Evolutionary conservation across 306 rosid genomes (phyloP), one percentile per base, ranked within the genome.

Genomic region (Vicia villosa): DNA sequence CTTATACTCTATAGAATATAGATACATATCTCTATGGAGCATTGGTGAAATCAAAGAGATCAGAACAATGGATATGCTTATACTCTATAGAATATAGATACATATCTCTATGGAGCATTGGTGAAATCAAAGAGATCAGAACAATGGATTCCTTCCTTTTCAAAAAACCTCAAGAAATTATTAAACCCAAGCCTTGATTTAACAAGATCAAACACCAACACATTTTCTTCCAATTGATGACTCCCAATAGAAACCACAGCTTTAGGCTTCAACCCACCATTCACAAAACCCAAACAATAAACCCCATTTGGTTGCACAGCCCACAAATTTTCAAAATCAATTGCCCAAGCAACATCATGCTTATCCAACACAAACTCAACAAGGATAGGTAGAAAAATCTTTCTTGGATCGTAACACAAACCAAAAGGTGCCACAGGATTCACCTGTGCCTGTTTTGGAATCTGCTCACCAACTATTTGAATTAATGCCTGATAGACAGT

Each of bases 151-250:
- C 81, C 38, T 34, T 34, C 8, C 10, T 34, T 32, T 4, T 32
- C 74, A 5, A 7, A 78, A 0, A 63, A 7, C 43, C 26, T 21
- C 41, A 84, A 47, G 2, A 80, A 79, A 42, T 56, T 68, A 69
- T 74, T 83, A 11, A 87, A 81, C 0, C 88, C 92, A 14, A 89
- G 24, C 62, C 55, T 83, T 0, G 88, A 86, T 57, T 28, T 74
- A 0, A 51, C 77, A 15, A 85, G 50, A 50, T 89, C 96, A 1
- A 87, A 76, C 36, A 77, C 63, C 30, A 81, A 24, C 1, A 87
- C 8, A 12, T 73, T 75, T 1, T 83, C 88, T 60, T 81, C 82
- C 82, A 89, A 50, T 26, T 85, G 90, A 3, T 26, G 43, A 3
- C 74, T 66, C 13, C 90, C 90, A 3, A 83, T 19, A 20, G 45